Base-by-base conservation (phyloP, 2,329 filamentous ascomycete species). In the Claviceps purpurea region DNA sequence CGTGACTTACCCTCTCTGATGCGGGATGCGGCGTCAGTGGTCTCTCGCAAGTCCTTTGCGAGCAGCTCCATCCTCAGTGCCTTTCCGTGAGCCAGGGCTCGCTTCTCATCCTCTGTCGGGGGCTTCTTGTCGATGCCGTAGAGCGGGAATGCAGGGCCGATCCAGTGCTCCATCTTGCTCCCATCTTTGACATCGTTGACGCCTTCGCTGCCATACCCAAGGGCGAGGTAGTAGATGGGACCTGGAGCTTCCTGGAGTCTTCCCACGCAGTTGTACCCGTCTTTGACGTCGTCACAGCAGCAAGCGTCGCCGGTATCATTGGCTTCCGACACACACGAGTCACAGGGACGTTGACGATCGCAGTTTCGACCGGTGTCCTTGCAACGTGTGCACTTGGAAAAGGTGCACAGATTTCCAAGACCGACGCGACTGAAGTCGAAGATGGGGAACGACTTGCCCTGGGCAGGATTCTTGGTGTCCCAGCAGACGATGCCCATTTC, bases 291-390 rank as follows among this genome's bases (percentile, higher is more conserved):
- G 8, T 53, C 53, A 34, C 50, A 58, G 5, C n/a, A 55, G 16
- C 59, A 59, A 5, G 49, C 38, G 2, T 24, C 13, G 14, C 5
- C 24, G 13, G 39, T 11, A 16, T 22, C 34, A 1, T 8, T 22
- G 10, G 41, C 40, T n/a, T 50, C 20, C 7, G 47, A 16, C 11
- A 55, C 51, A 57, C 68, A 70, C 4, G 61, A 65, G 49, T 69
- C 65, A 52, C 68, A 70, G 1, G 68, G 68, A 20, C 67, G 61
- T 50, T 67, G 65, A 1, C 64, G 62, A 47, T 70, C 68, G 53
- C 68, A 70, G 50, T 60, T 57, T 1, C 60, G 47, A 2, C 55
- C 55, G 6, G 43, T 57, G 1, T 50, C 40, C 4, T 49, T 14
- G 55, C 66, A 68, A 16, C 52, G 52, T 1, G 37, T 8, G 52